Evolutionary conservation across 2,329 filamentous ascomycete genomes (phyloP).

Genomic region (Ceratocystis huliohia): DNA sequence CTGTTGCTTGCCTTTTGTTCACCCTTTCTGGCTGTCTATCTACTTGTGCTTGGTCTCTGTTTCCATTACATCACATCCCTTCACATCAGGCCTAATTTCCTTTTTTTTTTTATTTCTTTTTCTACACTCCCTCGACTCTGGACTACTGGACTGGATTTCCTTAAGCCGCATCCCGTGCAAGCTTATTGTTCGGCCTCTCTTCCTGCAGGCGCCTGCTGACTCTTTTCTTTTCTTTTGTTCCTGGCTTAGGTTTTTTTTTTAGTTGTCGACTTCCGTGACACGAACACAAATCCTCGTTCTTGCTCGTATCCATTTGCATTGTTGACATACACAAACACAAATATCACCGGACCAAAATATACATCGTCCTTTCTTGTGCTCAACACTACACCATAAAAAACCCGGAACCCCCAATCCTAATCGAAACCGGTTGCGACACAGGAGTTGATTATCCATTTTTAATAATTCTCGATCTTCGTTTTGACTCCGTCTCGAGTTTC

Average conservation of each 20-base stretch:
- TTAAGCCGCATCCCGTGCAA: not conserved
- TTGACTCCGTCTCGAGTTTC: slow-evolving; percentile 1
- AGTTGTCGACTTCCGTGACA: slow-evolving; percentile 1
- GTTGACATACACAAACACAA: slow-evolving; percentile 3
- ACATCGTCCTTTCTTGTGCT: not conserved
- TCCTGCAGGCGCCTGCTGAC: not conserved
- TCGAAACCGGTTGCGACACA: slow-evolving; percentile 6
- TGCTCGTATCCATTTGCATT: slow-evolving; percentile 10
- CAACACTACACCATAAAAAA: not conserved
- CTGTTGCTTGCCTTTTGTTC: too few relatives aligned
- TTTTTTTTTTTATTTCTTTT: not conserved
- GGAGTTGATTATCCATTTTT: not conserved
- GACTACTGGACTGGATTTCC: too few relatives aligned
- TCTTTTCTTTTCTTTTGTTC: not conserved
- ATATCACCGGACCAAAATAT: slow-evolving; percentile 2
- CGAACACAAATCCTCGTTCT: slow-evolving; percentile 1
- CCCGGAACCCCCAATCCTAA: slow-evolving; percentile 3
- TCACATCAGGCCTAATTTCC: not conserved
- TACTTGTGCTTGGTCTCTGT: not conserved
- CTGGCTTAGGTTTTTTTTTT: not conserved
- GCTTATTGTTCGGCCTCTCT: not conserved
- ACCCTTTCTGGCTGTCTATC: too few relatives aligned
- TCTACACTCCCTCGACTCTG: not conserved
- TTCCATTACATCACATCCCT: not conserved
- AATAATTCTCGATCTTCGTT: not conserved